Conservation (phyloP, 78 protist genomes). For the Dictyostelium discoideum region DNA sequence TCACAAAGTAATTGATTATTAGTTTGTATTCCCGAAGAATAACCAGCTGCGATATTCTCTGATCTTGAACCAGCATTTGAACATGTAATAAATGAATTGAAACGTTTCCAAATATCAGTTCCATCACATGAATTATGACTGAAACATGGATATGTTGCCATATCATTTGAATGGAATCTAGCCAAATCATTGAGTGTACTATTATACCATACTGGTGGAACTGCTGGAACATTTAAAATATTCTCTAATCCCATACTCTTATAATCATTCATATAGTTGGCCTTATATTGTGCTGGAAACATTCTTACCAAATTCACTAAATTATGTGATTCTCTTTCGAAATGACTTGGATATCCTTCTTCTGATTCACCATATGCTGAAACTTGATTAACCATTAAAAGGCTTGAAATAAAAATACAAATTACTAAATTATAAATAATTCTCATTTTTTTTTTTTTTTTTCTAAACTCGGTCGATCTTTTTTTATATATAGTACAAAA, state of each 20-base stretch:
- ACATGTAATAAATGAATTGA: background rate
- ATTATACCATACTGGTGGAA: constrained; percentile 5
- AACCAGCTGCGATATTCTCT: constrained; percentile 9
- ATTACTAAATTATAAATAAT: background rate
- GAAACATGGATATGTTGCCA: background rate
- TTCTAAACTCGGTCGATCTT: too few relatives aligned
- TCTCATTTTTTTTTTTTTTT: background rate
- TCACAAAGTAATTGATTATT: constrained; percentile 21
- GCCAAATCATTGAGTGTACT: background rate
- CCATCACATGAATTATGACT: background rate
- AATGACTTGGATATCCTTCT: background rate
- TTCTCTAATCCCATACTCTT: background rate
- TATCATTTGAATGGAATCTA: background rate
- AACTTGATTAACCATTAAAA: background rate
- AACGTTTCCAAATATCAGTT: background rate
- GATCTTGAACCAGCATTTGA: background rate
- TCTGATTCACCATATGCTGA: constrained; percentile 6
- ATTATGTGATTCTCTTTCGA: background rate
- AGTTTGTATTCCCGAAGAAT: background rate
- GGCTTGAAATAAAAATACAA: background rate
- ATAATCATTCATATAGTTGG: background rate
- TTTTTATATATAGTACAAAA: too few relatives aligned
- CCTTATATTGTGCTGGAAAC: background rate
- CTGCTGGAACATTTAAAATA: background rate
- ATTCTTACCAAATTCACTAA: background rate